phyloP scores from a whole-genome alignment of 305 asterid genomes.

The Salvia sclarea region DNA sequence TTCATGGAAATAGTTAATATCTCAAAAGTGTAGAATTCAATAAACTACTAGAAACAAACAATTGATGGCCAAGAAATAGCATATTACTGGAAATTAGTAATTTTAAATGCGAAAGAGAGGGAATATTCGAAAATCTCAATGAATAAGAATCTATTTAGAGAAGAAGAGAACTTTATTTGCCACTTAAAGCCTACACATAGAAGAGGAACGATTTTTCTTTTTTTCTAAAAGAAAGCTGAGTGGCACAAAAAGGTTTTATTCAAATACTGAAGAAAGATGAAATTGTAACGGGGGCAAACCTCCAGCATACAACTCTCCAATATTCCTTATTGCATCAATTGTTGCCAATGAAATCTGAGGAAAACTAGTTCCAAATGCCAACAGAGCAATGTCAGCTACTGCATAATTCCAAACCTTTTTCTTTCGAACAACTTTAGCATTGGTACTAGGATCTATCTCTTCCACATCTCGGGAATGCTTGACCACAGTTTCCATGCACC shows the following conservation, averaged over 20 bases:
- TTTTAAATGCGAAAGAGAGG: neutral
- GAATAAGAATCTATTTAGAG: neutral
- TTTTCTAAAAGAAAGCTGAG: neutral
- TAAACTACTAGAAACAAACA: neutral
- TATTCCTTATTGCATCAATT: conserved; percentile 82
- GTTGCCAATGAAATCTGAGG: conserved; percentile 97
- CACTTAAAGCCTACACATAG: neutral
- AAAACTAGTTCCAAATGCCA: conserved; percentile 96
- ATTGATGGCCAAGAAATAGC: neutral
- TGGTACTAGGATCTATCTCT: conserved; percentile 62
- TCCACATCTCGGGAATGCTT: conserved; percentile 71
- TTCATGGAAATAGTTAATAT: neutral
- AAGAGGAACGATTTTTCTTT: neutral
- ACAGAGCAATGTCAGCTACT: conserved; percentile 79
- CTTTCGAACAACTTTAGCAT: conserved; percentile 44
- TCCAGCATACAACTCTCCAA: conserved; percentile 85
- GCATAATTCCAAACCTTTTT: conserved; percentile 85
- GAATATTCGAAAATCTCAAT: neutral
- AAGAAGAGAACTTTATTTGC: neutral
- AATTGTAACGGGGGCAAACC: conserved; percentile 48
- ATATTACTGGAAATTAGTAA: neutral
- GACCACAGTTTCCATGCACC: conserved; percentile 88
- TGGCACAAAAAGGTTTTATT: neutral
- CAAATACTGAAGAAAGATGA: conserved; percentile 2
- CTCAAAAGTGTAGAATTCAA: neutral